Conservation (phyloP, 2,329 filamentous ascomycete species). For the Phaeosphaeria sp. region DNA sequence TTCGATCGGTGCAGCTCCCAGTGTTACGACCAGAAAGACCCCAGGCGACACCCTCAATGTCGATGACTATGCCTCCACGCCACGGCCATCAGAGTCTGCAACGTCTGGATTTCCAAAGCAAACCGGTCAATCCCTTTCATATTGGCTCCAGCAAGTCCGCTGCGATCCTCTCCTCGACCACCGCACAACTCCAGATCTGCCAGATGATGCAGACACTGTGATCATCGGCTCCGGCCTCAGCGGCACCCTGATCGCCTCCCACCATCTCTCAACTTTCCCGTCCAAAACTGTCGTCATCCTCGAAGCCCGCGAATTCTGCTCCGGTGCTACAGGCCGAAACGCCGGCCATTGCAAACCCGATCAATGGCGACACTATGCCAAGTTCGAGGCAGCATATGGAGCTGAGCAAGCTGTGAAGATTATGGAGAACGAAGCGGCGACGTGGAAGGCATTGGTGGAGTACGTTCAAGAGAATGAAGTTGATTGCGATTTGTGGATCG, state of each 20-base stretch:
- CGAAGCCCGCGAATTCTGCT: constrained; percentile 40
- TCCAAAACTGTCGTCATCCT: constrained; percentile 24
- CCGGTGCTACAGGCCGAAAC: constrained; percentile 37
- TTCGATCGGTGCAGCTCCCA: neutral
- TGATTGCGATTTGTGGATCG: constrained; percentile 37
- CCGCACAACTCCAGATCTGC: constrained; percentile 38
- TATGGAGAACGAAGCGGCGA: constrained; percentile 32
- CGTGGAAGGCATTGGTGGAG: constrained; percentile 27
- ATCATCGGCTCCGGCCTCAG: constrained; percentile 45
- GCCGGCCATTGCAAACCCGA: constrained; percentile 37
- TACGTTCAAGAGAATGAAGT: constrained; percentile 31
- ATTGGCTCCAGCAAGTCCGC: constrained; percentile 38
- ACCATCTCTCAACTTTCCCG: constrained; percentile 29
- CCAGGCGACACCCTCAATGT: constrained; percentile 13
- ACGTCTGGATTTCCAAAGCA: constrained; percentile 32
- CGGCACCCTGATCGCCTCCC: constrained; percentile 26
- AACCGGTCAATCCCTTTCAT: constrained; percentile 32
- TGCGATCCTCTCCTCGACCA: constrained; percentile 32
- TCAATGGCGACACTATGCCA: constrained; percentile 33
- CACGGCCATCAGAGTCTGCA: neutral
- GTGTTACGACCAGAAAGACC: neutral
- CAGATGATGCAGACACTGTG: constrained; percentile 38
- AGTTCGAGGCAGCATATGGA: constrained; percentile 34
- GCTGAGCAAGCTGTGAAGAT: constrained; percentile 35
- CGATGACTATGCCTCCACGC: constrained; percentile 24